Percentiles rank a stretch among this genome's conserved stretches.
Evolutionary conservation across 139 green algal genomes (phyloP).

Genomic region (Chlamydomonas incerta): DNA sequence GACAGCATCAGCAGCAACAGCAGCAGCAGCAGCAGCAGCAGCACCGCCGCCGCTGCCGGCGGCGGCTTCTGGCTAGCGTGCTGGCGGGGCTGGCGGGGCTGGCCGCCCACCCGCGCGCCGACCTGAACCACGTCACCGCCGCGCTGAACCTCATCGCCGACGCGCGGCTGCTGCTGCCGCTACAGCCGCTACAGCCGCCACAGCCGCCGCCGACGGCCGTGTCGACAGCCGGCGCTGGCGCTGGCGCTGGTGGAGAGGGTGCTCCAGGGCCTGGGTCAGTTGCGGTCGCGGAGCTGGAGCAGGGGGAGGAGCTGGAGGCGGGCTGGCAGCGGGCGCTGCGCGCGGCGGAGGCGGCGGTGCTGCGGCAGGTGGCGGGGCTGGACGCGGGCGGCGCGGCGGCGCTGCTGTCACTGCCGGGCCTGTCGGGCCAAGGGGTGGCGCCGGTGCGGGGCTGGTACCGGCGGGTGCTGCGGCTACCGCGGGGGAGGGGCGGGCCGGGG

Average conservation of each 20-base stretch:
- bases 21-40: too few relatives aligned
- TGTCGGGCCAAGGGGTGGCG: background rate
- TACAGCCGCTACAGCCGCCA: background rate
- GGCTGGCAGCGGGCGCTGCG: background rate
- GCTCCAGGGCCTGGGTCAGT: too few relatives aligned
- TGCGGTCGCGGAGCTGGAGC: background rate
- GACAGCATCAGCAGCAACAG: too few relatives aligned
- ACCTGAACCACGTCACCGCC: conserved; percentile 10
- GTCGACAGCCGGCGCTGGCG: too few relatives aligned
- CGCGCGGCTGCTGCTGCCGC: background rate
- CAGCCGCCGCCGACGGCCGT: background rate
- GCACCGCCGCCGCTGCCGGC: background rate
- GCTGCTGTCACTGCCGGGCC: background rate
- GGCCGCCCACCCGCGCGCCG: background rate
- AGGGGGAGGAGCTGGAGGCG: background rate
- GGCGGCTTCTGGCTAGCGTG: too few relatives aligned
- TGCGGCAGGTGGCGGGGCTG: conserved; percentile 4
- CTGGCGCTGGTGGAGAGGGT: too few relatives aligned
- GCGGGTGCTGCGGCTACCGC: background rate
- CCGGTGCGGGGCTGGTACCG: conserved; percentile 1
- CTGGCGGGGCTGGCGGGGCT: background rate
- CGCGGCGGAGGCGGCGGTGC: background rate
- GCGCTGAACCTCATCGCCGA: background rate
- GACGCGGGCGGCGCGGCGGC: background rate
- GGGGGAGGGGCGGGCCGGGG: background rate